These are phyloP conservation scores for Cystobasidium ongulense DNA, from an alignment of 768 basidiomycete genomes.

Conservation along the genomic window DNA sequence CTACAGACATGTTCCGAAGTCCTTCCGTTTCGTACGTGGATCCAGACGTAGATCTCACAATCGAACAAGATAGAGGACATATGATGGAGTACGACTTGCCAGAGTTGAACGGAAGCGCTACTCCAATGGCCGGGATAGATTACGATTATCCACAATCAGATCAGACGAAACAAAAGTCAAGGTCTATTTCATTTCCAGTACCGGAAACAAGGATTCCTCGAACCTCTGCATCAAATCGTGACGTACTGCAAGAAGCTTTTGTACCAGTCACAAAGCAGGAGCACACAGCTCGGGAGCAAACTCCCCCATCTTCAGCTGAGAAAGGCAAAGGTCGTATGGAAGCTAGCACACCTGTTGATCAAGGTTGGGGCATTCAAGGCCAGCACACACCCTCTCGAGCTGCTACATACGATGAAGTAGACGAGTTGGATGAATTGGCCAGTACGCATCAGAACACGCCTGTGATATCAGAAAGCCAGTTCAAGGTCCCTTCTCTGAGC, in stretches of 20 bases:
- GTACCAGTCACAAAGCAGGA: not conserved
- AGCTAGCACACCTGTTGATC: not conserved
- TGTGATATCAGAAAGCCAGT: not conserved
- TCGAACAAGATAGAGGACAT: not conserved
- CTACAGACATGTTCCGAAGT: not conserved
- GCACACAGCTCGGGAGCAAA: not conserved
- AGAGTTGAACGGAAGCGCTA: not conserved
- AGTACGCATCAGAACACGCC: not conserved
- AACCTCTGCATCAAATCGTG: not conserved
- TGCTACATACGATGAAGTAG: not conserved
- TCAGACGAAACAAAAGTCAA: too few relatives aligned
- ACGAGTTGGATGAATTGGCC: not conserved
- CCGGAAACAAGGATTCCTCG: not conserved
- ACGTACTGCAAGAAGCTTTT: not conserved
- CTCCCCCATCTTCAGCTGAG: not conserved
- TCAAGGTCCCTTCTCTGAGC: not conserved
- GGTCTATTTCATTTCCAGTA: not conserved
- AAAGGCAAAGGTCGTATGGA: not conserved
- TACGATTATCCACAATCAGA: not conserved
- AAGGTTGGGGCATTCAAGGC: not conserved
- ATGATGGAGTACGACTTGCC: not conserved
- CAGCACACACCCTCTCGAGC: not conserved
- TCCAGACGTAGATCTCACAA: not conserved
- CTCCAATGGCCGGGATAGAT: not conserved
- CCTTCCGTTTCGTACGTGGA: conserved; percentile 13